A percentile compares a stretch with the other conserved stretches of the same genome.
These are phyloP conservation scores for Eucalyptus sideroxylon DNA, from an alignment of 345 rosid species.

Conservation along the genomic window DNA sequence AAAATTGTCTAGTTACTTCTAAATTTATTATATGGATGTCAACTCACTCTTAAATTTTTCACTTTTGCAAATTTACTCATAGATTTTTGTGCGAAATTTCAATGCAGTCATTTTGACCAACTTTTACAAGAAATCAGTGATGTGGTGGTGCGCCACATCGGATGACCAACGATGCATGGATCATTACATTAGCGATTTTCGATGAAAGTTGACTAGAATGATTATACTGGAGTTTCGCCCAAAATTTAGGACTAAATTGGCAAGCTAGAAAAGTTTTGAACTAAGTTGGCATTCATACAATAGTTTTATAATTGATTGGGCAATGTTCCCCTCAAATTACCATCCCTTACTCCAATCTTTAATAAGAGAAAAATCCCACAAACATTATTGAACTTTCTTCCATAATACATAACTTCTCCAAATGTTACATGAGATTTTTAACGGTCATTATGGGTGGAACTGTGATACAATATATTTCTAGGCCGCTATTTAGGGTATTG, in stretches of 20 bases:
- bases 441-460: accelerated
- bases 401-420: neutral
- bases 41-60: too few species aligned
- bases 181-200: accelerated
- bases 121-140: too few species aligned
- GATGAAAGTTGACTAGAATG: neutral
- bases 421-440: neutral
- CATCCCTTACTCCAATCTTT: neutral
- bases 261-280: neutral
- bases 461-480: neutral
- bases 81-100: neutral
- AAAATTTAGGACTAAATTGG: neutral
- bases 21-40: too few species aligned
- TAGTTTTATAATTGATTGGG: neutral
- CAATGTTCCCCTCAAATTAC: neutral
- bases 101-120: neutral
- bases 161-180: accelerated
- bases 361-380: neutral
- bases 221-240: neutral
- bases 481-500: too few species aligned
- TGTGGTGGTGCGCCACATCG: accelerated
- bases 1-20: too few species aligned
- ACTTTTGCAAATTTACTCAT: neutral
- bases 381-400: accelerated
- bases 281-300: accelerated